Base-by-base conservation (phyloP, 805 yeast species). In the Ogataea allantospora region DNA sequence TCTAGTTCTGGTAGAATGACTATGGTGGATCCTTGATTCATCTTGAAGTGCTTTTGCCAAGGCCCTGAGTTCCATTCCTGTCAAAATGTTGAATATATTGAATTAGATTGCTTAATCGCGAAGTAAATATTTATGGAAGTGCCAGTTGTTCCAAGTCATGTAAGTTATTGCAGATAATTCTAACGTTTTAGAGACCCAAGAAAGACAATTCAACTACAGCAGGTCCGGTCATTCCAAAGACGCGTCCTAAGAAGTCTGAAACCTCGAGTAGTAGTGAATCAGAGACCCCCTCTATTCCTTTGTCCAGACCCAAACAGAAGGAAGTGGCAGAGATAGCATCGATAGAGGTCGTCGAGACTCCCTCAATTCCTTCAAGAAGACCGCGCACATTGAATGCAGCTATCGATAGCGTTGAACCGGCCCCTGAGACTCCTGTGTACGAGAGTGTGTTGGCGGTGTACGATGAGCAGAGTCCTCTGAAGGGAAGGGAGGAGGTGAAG, bases 141-240 rank as follows among this genome's bases (percentile, higher is more conserved):
- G 23, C 57, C 58, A 27, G 26, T 24, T 30, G 38, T 52, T 12
- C 59, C 58, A 2, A 46, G 33, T 30, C 51, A 42, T 25, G 56
- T 55, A 44, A 20, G 61, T 49, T 19, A 11, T 13, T 13, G 9
- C 5, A 3, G 17, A 7, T 7, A 11, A 17, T 20, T 22, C 33
- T 38, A 38, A 38, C 36, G 9, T 12, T 18, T 16, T 14, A 31
- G 36, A 31, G 41, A 25, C 41, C 36, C 10, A 32, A 26, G 13
- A 28, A 23, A n/a, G 34, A 33, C 9, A 5, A 16, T 17, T 19
- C 32, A 3, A 21, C 18, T 14, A 32, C 41, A 11, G 4, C 23
- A 14, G 22, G 17, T 29, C 32, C 32, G 7, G 17, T 17, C 8
- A 26, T 35, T 19, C 39, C 39, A 14, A 11, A 26, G 12, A 29